Evolutionary conservation across 2,329 filamentous ascomycete genomes (phyloP).

Genomic region (Botrytis tulipae): DNA sequence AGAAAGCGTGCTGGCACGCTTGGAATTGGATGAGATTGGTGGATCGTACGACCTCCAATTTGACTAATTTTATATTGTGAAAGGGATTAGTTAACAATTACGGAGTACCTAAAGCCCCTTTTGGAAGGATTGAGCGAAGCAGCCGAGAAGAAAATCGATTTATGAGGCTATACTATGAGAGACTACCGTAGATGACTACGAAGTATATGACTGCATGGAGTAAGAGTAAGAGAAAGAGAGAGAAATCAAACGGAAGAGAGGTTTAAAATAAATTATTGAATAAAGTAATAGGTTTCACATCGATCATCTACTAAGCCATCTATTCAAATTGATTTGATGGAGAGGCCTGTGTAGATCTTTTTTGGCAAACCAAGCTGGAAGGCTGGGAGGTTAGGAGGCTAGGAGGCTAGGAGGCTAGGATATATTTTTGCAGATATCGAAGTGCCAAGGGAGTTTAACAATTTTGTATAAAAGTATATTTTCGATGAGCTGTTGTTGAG

Average conservation of each 20-base stretch:
- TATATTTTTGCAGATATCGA: constrained; percentile 3
- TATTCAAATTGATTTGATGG: constrained; percentile 13
- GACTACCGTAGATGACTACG: not conserved
- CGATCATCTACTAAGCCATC: not conserved
- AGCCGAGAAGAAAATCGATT: not conserved
- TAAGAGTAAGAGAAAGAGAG: not conserved
- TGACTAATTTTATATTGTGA: not conserved
- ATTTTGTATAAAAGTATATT: not conserved
- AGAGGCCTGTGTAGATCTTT: constrained; percentile 15
- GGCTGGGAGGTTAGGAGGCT: not conserved
- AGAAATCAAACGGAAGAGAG: not conserved
- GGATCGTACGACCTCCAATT: not conserved
- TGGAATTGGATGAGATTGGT: not conserved
- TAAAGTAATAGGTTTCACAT: not conserved
- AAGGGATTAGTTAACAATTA: not conserved
- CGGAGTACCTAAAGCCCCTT: not conserved
- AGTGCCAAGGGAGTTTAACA: not conserved
- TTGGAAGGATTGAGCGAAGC: not conserved
- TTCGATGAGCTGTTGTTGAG: not conserved
- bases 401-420: not conserved
- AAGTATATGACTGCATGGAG: not conserved
- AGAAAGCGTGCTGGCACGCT: not conserved
- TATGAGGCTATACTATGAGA: not conserved
- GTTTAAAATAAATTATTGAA: not conserved
- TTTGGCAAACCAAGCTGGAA: not conserved